These are phyloP conservation scores for Groenewaldozyma sp. DNA, from an alignment of 1,139 yeast species.

Conservation along the genomic window DNA sequence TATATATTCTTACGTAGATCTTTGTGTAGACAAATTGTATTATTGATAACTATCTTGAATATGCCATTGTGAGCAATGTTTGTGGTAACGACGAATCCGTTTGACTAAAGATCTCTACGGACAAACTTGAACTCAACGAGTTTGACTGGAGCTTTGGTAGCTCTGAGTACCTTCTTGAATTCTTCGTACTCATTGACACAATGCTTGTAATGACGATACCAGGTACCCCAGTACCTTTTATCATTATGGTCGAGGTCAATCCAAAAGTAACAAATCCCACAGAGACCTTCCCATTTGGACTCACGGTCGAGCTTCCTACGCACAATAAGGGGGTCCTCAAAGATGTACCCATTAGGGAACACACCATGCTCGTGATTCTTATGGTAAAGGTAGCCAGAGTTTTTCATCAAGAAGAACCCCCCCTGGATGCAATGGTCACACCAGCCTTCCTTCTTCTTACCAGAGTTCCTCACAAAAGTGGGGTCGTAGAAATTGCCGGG, in stretches of 20 bases:
- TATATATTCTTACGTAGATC: too few relatives aligned
- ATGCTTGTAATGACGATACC: conserved; percentile 25
- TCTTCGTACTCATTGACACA: conserved; percentile 25
- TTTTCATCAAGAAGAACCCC: conserved; percentile 22
- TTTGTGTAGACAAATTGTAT: too few relatives aligned
- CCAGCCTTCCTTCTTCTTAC: conserved; percentile 22
- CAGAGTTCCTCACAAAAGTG: conserved; percentile 17
- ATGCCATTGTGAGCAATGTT: too few relatives aligned
- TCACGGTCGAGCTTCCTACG: conserved; percentile 21
- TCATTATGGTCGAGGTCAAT: conserved; percentile 23
- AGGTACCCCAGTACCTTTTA: conserved; percentile 23
- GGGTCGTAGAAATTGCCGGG: conserved; percentile 19
- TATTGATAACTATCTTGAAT: too few relatives aligned
- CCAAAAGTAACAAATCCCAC: conserved; percentile 27
- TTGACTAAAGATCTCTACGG: neutral
- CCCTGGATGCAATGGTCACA: conserved; percentile 23
- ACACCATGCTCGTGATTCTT: conserved; percentile 26
- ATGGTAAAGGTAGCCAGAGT: conserved; percentile 24
- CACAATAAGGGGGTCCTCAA: conserved; percentile 24
- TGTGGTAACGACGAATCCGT: too few relatives aligned
- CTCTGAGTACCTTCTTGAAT: conserved; percentile 18
- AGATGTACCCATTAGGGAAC: conserved; percentile 22
- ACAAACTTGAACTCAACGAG: conserved; percentile 15
- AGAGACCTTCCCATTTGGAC: conserved; percentile 24
- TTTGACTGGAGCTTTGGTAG: conserved; percentile 21